Base-by-base conservation (phyloP, 2,329 filamentous ascomycete species). In the Eutypella sp. region DNA sequence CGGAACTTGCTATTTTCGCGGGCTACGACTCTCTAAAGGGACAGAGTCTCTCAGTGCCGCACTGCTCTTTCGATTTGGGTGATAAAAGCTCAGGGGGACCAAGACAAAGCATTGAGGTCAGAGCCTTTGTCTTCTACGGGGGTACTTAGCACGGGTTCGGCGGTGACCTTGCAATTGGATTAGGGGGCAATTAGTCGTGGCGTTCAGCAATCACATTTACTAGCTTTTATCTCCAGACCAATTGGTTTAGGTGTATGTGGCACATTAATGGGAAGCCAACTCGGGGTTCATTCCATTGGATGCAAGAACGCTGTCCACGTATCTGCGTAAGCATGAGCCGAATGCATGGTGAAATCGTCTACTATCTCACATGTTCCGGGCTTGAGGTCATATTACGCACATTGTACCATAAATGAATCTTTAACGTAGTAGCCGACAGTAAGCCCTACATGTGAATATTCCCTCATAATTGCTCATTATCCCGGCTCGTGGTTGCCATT, bases 1-100 rank as follows among this genome's bases (percentile, higher is more conserved):
- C 40, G 19, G 51, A 53, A 41, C 24, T 53, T 10, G 47, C 40
- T 42, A 49, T 53, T 24, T 51, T 53, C 41, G 47, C 46, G 29
- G 50, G 43, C 4, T 50, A 44, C 31, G 48, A 50, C 45, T 53
- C 47, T 20, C 18, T 40, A n/a, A 47, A 36, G 42, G 47, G 46
- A 13, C 52, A 54, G 34, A 41, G 15, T 13, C n/a, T 48, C 8
- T 45, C 52, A 5, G 52, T 54, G 8, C 52, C 52, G 16, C 52
- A 54, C 42, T 52, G 52, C 39, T 50, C 49, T 13, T 54, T 54
- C 25, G 47, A 54, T 37, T 41, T 50, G 27, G 52, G 47, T 5
- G 47, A 47, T n/a, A 29, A 25, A 5, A 40, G 42, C 20, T 25
- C 33, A 4, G 42, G 42, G 4, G 23, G 25, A 2, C 34, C 33